These are phyloP conservation scores for Syncephalis plumigaleata DNA, from an alignment of 371 early-diverging fungal species.

Conservation along the genomic window DNA sequence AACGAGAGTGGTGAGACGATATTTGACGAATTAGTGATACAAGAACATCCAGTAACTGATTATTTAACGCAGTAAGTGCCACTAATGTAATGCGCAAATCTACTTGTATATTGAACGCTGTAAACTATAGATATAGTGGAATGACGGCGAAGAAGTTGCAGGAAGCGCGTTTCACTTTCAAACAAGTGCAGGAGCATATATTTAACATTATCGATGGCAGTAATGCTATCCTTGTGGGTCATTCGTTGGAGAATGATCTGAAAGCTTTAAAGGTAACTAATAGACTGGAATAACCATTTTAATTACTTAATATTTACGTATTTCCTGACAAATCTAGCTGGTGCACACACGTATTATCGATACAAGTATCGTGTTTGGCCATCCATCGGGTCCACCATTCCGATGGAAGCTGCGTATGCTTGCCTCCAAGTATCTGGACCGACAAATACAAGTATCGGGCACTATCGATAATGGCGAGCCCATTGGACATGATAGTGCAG, in stretches of 20 bases:
- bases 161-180: conserved; percentile 26
- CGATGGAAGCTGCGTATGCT: conserved; percentile 34
- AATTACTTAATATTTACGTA: neutral
- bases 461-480: conserved; percentile 2
- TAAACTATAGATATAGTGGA: conserved; percentile 25
- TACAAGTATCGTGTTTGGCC: conserved; percentile 44
- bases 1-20: conserved; percentile 25
- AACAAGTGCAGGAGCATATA: conserved; percentile 35
- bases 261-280: conserved; percentile 25
- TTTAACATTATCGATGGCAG: conserved; percentile 25
- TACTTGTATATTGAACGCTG: neutral
- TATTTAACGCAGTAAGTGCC: conserved; percentile 35
- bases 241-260: conserved; percentile 59
- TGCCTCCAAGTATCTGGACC: conserved; percentile 28
- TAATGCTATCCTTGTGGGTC: conserved; percentile 52
- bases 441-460: conserved; percentile 33
- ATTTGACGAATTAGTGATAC: conserved; percentile 53
- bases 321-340: conserved; percentile 19
- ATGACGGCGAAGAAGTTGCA: conserved; percentile 38
- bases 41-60: conserved; percentile 42
- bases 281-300: neutral
- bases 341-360: conserved; percentile 51
- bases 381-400: conserved; percentile 34
- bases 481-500: conserved; percentile 54
- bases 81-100: neutral